A percentile compares a stretch with the other conserved stretches of the same genome.
phyloP scores from a whole-genome alignment of 2,329 filamentous ascomycete species.

The Coniella vitis region DNA sequence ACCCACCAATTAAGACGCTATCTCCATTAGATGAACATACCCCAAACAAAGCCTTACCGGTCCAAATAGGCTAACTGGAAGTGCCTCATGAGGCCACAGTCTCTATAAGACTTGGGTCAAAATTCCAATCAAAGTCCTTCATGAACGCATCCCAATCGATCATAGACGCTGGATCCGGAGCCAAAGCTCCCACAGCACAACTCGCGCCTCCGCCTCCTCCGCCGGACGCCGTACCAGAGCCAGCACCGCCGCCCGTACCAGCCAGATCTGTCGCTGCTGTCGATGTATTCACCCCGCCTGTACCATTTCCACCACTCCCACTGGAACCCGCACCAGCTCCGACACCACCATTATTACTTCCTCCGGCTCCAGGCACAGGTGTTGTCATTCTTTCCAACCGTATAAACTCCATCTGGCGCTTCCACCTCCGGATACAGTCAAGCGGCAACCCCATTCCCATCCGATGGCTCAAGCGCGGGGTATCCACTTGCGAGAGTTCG shows the following conservation, averaged over 20 bases:
- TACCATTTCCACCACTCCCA: not conserved
- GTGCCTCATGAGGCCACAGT: slow-evolving; percentile 4
- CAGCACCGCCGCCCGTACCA: not conserved
- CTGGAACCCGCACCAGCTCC: not conserved
- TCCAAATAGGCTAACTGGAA: no score
- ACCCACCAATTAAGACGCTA: no score
- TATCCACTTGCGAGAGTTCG: slow-evolving; percentile 29
- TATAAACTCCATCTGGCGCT: slow-evolving; percentile 32
- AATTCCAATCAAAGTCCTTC: slow-evolving; percentile 43
- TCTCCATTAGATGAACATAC: no score
- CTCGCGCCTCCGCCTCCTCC: no score
- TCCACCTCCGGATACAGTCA: slow-evolving; percentile 44
- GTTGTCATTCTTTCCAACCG: slow-evolving; percentile 22
- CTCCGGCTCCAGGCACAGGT: not conserved
- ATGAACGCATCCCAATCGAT: slow-evolving; percentile 45
- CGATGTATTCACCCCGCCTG: not conserved
- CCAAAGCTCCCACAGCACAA: slow-evolving; percentile 1
- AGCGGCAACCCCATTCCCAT: slow-evolving; percentile 43
- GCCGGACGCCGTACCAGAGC: not conserved
- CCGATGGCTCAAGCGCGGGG: slow-evolving; percentile 36
- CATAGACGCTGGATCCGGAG: slow-evolving; percentile 33
- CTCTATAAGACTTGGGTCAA: slow-evolving; percentile 17
- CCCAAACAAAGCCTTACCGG: no score
- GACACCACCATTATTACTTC: not conserved
- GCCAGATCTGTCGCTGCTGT: not conserved